Evolutionary conservation across 2,329 filamentous ascomycete genomes (phyloP).

Genomic region (Hypoxylon sp.): DNA sequence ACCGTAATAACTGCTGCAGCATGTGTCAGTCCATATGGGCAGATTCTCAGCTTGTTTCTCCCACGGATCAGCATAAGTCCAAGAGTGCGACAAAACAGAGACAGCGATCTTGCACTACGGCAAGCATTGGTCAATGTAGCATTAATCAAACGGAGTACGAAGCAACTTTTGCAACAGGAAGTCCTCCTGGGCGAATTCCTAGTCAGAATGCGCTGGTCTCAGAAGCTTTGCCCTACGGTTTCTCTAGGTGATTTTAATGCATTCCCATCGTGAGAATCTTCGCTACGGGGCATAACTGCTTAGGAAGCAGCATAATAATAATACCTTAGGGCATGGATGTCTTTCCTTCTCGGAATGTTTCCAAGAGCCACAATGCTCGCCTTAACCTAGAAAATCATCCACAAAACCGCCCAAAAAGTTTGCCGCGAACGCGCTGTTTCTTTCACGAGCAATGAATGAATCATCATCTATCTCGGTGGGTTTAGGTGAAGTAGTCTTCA

Average conservation of each 20-base stretch:
- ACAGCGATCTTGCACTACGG: constrained; percentile 46
- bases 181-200: constrained; percentile 46
- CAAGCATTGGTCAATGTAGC: constrained; percentile 46
- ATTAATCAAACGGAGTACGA: constrained; percentile 50
- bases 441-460: constrained; percentile 18
- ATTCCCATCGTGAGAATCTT: constrained; percentile 30
- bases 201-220: constrained; percentile 44
- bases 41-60: constrained; percentile 46
- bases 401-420: constrained; percentile 41
- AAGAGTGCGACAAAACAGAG: constrained; percentile 48
- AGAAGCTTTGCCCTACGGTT: constrained; percentile 41
- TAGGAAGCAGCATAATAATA: constrained; percentile 27
- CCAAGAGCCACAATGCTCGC: constrained; percentile 28
- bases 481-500: constrained; percentile 34
- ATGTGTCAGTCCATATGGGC: constrained; percentile 45
- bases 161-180: constrained; percentile 52
- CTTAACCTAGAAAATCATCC: constrained; percentile 15
- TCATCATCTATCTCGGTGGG: constrained; percentile 25
- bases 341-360: constrained; percentile 29
- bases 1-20: constrained; percentile 22
- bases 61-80: constrained; percentile 35
- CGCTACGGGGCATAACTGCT: constrained; percentile 13
- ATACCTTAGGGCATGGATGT: constrained; percentile 21
- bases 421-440: constrained; percentile 31
- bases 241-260: constrained; percentile 42